These are phyloP conservation scores for Acanthamoeba royreba DNA, from an alignment of 208 protist species.

Conservation along the genomic window DNA sequence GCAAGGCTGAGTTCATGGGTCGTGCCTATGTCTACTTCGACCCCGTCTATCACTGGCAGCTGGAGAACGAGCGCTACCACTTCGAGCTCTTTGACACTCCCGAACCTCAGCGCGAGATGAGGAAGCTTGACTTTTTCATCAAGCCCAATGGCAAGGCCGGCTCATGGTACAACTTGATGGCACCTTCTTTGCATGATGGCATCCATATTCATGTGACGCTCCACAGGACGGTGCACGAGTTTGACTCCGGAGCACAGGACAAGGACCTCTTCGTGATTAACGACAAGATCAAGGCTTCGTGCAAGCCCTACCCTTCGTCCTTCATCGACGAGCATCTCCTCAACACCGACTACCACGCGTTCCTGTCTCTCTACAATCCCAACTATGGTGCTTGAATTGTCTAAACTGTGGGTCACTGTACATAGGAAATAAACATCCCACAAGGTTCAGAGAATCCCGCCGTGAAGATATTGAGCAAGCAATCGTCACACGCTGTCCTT, in stretches of 20 bases:
- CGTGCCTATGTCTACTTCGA: background rate
- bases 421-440: no score
- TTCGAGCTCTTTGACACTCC: constrained; percentile 18
- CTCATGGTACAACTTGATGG: background rate
- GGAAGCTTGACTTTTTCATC: constrained; percentile 18
- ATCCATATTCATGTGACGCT: no score
- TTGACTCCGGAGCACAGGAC: background rate
- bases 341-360: no score
- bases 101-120: background rate
- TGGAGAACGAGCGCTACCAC: background rate
- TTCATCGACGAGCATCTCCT: no score
- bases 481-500: no score
- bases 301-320: background rate
- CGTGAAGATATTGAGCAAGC: no score
- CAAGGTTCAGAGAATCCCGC: no score
- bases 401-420: no score
- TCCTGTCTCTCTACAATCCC: no score
- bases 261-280: background rate
- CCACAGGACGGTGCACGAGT: constrained; percentile 16
- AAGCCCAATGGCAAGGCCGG: constrained; percentile 37
- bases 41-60: constrained; percentile 17
- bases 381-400: no score
- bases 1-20: background rate
- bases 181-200: no score
- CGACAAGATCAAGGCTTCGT: background rate